Conservation (phyloP, 352 stramenopile genomes). For the Pythium myriotylum region DNA sequence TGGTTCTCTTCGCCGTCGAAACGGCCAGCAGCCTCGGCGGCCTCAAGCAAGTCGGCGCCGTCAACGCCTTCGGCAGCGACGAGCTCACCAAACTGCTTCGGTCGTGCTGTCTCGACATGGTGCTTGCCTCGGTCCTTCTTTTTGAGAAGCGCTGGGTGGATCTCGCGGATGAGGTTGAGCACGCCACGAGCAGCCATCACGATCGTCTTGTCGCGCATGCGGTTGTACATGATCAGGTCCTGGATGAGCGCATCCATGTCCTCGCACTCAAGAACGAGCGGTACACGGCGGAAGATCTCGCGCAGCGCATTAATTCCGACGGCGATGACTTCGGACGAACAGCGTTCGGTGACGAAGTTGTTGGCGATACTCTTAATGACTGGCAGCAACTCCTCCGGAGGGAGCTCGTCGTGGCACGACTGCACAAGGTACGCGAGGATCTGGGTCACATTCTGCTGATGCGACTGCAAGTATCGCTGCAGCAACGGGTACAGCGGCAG, state of each 20-base stretch:
- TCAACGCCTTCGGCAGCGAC: slow-evolving; percentile 93
- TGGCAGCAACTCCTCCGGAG: slow-evolving; percentile 95
- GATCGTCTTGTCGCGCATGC: slow-evolving; percentile 95
- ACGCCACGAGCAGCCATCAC: slow-evolving; percentile 96
- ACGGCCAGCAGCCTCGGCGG: slow-evolving; percentile 67
- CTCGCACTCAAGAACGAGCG: slow-evolving; percentile 93
- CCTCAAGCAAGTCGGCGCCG: slow-evolving; percentile 94
- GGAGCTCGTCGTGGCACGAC: slow-evolving; percentile 97
- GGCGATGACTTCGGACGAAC: slow-evolving; percentile 95
- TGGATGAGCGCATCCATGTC: slow-evolving; percentile 88
- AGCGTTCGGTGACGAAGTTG: slow-evolving; percentile 98
- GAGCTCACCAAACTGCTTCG: slow-evolving; percentile 91
- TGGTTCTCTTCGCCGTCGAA: slow-evolving; percentile 85
- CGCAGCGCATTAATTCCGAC: slow-evolving; percentile 98
- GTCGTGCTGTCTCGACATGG: slow-evolving; percentile 80
- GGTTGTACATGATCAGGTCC: slow-evolving; percentile 96
- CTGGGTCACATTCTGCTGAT: slow-evolving; percentile 91
- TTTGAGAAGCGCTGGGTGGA: slow-evolving; percentile 95
- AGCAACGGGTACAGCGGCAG: slow-evolving; percentile 97
- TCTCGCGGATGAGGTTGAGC: slow-evolving; percentile 96
- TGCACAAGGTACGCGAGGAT: slow-evolving; percentile 98
- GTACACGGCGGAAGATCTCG: slow-evolving; percentile 94
- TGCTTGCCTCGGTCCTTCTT: slow-evolving; percentile 96
- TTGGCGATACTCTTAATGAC: slow-evolving; percentile 97
- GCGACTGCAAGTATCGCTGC: slow-evolving; percentile 91